Conservation (phyloP, 2,329 filamentous ascomycete species). For the Sclerotinia borealis region DNA sequence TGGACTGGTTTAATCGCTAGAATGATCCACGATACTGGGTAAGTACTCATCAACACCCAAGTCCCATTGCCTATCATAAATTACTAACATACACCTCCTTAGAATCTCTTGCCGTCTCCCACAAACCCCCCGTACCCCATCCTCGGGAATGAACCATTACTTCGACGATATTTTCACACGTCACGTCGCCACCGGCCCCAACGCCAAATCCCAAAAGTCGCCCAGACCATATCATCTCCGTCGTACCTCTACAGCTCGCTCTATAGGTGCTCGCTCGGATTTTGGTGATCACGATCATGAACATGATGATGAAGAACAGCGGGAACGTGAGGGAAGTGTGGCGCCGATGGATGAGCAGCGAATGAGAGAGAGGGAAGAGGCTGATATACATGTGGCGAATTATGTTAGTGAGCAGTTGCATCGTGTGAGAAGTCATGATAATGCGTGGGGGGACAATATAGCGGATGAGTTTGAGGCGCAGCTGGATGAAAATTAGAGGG, state of each 20-base stretch:
- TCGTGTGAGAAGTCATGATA: conserved; percentile 54
- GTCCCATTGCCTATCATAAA: not conserved
- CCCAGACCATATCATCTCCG: conserved; percentile 51
- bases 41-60: conserved; percentile 37
- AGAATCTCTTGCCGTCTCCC: conserved; percentile 85
- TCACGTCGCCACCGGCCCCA: conserved; percentile 37
- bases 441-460: conserved; percentile 33
- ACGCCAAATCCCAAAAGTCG: conserved; percentile 31
- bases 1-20: conserved; percentile 95
- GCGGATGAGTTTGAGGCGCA: conserved; percentile 59
- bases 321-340: conserved; percentile 38
- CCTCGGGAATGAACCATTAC: conserved; percentile 80
- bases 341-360: conserved; percentile 48
- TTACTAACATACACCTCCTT: conserved; percentile 39
- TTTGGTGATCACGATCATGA: conserved; percentile 43
- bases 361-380: conserved; percentile 44
- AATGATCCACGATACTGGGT: conserved; percentile 97
- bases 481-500: conserved; percentile 36
- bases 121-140: conserved; percentile 85
- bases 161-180: conserved; percentile 84
- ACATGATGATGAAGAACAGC: conserved; percentile 25
- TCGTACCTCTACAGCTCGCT: conserved; percentile 74
- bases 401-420: conserved; percentile 80
- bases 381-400: conserved; percentile 66
- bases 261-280: conserved; percentile 78